Evolutionary conservation across 2,329 filamentous ascomycete genomes (phyloP), one percentile per base, ranked within the genome.

Genomic region (Capronia americana): DNA sequence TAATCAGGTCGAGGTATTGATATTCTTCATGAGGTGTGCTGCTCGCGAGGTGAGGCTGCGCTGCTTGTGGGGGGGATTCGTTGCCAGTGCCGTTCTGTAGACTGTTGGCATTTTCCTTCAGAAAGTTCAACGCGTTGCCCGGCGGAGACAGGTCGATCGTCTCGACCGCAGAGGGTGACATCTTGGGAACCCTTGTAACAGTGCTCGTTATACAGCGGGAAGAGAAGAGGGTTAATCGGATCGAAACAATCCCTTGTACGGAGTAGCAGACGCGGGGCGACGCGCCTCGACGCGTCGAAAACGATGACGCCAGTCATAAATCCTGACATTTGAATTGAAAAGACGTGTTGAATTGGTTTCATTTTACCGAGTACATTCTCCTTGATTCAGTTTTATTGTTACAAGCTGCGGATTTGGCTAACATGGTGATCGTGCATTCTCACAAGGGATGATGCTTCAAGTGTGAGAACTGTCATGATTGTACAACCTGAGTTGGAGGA

Each of bases 1-100:
- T 90, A 69, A 98, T 92, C 28, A 99, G 86, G 73, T 94, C 86
- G 66, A 99, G 88, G 77, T 99, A 99, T 80, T 98, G 95, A 75
- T 93, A 84, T 81, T 99, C 95, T 82, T 98, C 93, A 75, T 97
- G 92, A 12, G 67, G 20, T 32, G 23, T 53, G 44, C 57, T 44
- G 1, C 14, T 55, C 54, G 65, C 44, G 7, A 53, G 7, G 26
- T 28, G n/a, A 23, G 63, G 2, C 44, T 61, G 48, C 1, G 28
- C 50, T 12, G 28, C 4, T 38, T 24, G 17, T 34, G 38, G 46
- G 26, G 57, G 17, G 10, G 65, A 34, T 41, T 28, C 53, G 11
- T 57, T 64, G 28, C 28, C 8, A 28, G 58, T 30, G 41, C 38
- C 30, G 30, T 66, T 66, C 32, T 66, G 57, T 10, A 44, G 34